Percentiles rank a stretch among this genome's conserved stretches.
phyloP scores from a whole-genome alignment of 768 basidiomycete species.

The Suillus ampliporus region DNA sequence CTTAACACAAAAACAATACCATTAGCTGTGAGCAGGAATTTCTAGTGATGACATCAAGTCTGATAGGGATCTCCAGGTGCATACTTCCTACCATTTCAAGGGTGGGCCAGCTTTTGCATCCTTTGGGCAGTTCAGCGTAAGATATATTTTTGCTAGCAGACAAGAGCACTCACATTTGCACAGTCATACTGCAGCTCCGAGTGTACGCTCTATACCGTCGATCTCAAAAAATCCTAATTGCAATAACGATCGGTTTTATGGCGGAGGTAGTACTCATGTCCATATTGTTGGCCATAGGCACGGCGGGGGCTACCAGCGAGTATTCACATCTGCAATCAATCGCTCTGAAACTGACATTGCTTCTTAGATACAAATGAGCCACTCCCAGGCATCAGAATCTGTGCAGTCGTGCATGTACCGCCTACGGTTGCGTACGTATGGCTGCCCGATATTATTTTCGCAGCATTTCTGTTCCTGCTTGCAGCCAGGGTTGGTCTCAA shows the following conservation, averaged over 20 bases:
- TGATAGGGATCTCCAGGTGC: background rate
- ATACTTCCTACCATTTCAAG: background rate
- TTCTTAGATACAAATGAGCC: slow-evolving; percentile 4
- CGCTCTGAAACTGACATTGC: background rate
- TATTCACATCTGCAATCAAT: background rate
- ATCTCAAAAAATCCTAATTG: background rate
- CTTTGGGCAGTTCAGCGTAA: slow-evolving; percentile 9
- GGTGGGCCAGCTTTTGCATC: slow-evolving; percentile 5
- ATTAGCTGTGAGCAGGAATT: slow-evolving; percentile 3
- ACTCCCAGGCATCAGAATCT: background rate
- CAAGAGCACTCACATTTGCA: background rate
- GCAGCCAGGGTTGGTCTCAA: background rate
- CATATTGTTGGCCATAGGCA: background rate
- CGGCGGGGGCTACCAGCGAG: background rate
- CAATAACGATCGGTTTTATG: slow-evolving; percentile 1
- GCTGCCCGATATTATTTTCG: slow-evolving; percentile 6
- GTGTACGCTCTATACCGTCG: slow-evolving; percentile 3
- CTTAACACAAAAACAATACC: background rate
- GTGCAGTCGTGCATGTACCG: background rate
- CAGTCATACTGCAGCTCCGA: slow-evolving; percentile 8
- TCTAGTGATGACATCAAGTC: background rate
- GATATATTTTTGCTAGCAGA: background rate
- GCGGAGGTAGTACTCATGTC: background rate
- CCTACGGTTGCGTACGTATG: background rate
- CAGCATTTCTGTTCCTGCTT: slow-evolving; percentile 7